Base-by-base conservation (phyloP, 2,329 filamentous ascomycete species). In the Grosmannia clavigera region DNA sequence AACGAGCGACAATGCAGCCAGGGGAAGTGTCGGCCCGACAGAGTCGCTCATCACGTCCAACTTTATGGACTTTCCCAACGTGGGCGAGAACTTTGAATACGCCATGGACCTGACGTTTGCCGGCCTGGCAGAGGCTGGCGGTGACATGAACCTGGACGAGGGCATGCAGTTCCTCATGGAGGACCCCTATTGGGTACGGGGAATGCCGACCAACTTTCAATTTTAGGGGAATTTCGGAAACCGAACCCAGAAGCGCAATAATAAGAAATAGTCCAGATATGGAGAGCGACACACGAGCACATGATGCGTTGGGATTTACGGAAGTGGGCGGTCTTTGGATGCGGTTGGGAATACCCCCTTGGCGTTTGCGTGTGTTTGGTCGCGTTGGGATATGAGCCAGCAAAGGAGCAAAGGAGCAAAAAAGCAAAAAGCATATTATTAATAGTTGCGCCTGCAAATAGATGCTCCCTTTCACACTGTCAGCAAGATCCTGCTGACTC, bases 31-130 rank as follows among this genome's bases (percentile, higher is more conserved):
- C 11, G 57, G 10, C 14, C 5, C 40, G 31, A 29, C 33, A 12
- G 53, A 60, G 22, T 38, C 43, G 19, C 40, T 56, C 38, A 50
- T 61, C 55, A 64, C 65, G 3, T 62, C 63, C 11, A 72, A 74
- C 43, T 69, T 75, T 40, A 60, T 61, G 59, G 71, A 72, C 60
- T 73, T 72, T 60, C 64, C 65, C 52, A 69, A 62, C 51, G 66
- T 75, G 25, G 71, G 70, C 27, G 72, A 75, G 59, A 73, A 73
- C 14, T 73, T 75, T 59, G 73, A 73, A 58, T 72, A 76, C 58
- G 74, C 74, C n/a, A 71, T 76, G 70, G 74, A 74, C 48, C 67
- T 75, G 60, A 75, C 74, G 3, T 65, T 76, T 48, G 71, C 70
- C 12, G 74, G 68, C 2, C 51, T 63, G 40, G 6, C 62, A 22